Conservation (phyloP, 805 yeast species). For the Starmerella vitae region DNA sequence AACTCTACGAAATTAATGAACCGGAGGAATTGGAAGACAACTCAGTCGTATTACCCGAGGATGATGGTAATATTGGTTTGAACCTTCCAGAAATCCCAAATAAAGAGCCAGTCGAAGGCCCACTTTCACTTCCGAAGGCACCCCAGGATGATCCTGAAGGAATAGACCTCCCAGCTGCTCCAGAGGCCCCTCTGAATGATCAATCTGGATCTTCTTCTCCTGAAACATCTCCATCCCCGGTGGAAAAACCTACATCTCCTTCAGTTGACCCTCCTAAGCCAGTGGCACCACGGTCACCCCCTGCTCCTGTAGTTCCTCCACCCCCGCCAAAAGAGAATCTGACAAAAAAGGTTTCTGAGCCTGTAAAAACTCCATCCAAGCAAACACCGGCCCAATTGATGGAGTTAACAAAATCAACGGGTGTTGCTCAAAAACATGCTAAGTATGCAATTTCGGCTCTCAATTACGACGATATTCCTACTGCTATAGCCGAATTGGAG, state of each 20-base stretch:
- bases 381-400: constrained; percentile 23
- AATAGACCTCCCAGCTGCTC: constrained; percentile 14
- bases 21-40: constrained; percentile 8
- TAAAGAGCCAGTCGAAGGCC: neutral
- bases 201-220: constrained; percentile 1
- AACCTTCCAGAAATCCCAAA: neutral
- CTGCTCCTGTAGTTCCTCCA: neutral
- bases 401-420: constrained; percentile 28
- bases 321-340: constrained; percentile 5
- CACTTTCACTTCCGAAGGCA: constrained; percentile 8
- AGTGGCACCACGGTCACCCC: neutral
- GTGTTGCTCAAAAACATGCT: constrained; percentile 46
- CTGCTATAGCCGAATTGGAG: constrained; percentile 45
- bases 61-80: neutral
- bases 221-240: constrained; percentile 9
- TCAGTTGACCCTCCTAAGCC: constrained; percentile 1
- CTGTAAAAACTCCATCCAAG: constrained; percentile 16
- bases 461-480: constrained; percentile 52
- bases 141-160: constrained; percentile 7
- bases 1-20: constrained; percentile 28
- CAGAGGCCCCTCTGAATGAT: constrained; percentile 14
- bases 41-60: neutral
- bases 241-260: neutral
- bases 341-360: neutral
- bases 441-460: constrained; percentile 62